phyloP scores from a whole-genome alignment of 2,329 filamentous ascomycete species.

The Stemphylium lycopersici region DNA sequence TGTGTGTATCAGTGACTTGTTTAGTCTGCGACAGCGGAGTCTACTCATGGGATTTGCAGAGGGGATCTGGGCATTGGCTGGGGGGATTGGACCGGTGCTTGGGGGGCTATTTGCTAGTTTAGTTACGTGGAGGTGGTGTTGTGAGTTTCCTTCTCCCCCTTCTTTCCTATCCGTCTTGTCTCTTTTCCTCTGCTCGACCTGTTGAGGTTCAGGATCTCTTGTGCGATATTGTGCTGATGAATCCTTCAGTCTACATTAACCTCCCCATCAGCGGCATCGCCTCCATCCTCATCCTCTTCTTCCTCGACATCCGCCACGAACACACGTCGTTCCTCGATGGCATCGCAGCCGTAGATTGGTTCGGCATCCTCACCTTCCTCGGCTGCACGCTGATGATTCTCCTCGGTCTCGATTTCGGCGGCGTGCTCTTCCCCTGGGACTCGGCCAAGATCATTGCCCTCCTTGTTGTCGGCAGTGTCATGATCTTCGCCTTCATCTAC shows the following conservation, averaged over 20 bases:
- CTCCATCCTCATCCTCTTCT: constrained; percentile 58
- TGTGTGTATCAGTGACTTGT: constrained; percentile 68
- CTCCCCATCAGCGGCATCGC: constrained; percentile 58
- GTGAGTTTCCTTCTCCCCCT: constrained; percentile 33
- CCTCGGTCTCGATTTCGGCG: constrained; percentile 62
- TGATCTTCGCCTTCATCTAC: constrained; percentile 61
- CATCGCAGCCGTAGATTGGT: constrained; percentile 61
- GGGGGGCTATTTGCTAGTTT: constrained; percentile 58
- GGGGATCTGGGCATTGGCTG: constrained; percentile 62
- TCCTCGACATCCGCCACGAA: constrained; percentile 62
- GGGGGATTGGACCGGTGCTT: constrained; percentile 59
- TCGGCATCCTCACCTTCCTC: constrained; percentile 59
- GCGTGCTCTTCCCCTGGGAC: constrained; percentile 59
- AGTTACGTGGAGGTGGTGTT: constrained; percentile 60
- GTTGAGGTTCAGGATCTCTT: not conserved
- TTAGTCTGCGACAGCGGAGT: constrained; percentile 61
- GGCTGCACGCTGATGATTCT: constrained; percentile 60
- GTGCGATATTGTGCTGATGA: not conserved
- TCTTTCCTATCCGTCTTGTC: not conserved
- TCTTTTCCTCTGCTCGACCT: not conserved
- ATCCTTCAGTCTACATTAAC: constrained; percentile 58
- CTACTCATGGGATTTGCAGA: constrained; percentile 60
- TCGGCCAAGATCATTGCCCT: constrained; percentile 62
- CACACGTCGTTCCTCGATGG: constrained; percentile 57
- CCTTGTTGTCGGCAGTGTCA: constrained; percentile 58